Evolutionary conservation across 148 eudicot species (phyloP).

Genomic region (Vaccinium macrocarpon): DNA sequence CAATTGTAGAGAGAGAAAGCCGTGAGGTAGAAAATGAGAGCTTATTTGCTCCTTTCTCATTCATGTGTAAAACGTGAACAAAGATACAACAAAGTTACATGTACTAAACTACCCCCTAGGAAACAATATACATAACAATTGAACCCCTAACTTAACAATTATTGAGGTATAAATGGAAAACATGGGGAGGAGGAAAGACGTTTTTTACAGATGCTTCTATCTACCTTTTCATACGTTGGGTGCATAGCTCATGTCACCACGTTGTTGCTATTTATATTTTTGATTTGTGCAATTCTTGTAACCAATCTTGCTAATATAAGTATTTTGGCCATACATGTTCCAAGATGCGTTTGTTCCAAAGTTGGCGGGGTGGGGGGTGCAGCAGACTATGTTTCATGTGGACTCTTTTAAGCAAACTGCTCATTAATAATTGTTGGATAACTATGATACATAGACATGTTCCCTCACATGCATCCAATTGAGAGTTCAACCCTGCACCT

Average conservation of each 20-base stretch:
- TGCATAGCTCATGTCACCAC: not conserved
- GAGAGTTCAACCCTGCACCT: not conserved
- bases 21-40: no score
- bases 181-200: not conserved
- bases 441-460: not conserved
- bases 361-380: not conserved
- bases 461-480: not conserved
- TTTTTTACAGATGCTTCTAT: no score
- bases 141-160: no score
- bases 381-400: not conserved
- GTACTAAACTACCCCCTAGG: no score
- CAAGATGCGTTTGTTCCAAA: not conserved
- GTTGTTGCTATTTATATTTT: not conserved
- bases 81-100: no score
- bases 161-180: not conserved
- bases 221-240: not conserved
- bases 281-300: not conserved
- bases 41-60: no score
- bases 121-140: no score
- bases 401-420: not conserved
- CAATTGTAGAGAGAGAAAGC: no score
- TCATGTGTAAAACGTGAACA: no score
- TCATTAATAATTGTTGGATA: not conserved
- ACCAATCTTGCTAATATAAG: not conserved
- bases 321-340: not conserved